phyloP scores from a whole-genome alignment of 1,284 basidiomycete species.

The Ceratobasidium sp. region DNA sequence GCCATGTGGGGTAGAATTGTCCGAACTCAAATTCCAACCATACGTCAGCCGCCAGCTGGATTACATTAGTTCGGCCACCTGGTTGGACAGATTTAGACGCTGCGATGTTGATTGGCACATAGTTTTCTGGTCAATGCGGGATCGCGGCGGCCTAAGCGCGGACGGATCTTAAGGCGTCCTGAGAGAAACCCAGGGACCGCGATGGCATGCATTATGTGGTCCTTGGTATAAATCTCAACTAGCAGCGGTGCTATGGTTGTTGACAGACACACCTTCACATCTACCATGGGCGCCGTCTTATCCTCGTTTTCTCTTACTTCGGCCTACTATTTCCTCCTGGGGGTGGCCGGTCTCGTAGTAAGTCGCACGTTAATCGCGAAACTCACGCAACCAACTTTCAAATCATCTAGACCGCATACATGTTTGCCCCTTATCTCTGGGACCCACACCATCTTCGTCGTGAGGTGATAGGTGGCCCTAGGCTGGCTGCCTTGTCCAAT shows the following conservation, averaged over 20 bases:
- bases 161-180: conserved; percentile 6
- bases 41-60: neutral
- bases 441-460: neutral
- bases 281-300: neutral
- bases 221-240: neutral
- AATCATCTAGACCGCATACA: neutral
- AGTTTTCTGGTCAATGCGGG: conserved; percentile 6
- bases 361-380: neutral
- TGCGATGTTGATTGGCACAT: neutral
- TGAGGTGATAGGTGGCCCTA: conserved; percentile 68
- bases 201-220: neutral
- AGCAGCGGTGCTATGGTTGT: neutral
- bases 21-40: neutral
- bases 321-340: neutral
- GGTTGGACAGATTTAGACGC: neutral
- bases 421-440: neutral
- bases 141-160: neutral
- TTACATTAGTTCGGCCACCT: too few species aligned
- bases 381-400: neutral
- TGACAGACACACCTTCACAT: neutral
- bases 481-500: conserved; percentile 76
- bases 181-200: too few species aligned
- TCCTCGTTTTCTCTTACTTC: neutral
- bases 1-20: too few species aligned
- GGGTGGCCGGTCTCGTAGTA: neutral